A percentile compares a stretch with the other conserved stretches of the same genome.
phyloP scores from a whole-genome alignment of 345 rosid species.

The Rhodamnia rubescens region DNA sequence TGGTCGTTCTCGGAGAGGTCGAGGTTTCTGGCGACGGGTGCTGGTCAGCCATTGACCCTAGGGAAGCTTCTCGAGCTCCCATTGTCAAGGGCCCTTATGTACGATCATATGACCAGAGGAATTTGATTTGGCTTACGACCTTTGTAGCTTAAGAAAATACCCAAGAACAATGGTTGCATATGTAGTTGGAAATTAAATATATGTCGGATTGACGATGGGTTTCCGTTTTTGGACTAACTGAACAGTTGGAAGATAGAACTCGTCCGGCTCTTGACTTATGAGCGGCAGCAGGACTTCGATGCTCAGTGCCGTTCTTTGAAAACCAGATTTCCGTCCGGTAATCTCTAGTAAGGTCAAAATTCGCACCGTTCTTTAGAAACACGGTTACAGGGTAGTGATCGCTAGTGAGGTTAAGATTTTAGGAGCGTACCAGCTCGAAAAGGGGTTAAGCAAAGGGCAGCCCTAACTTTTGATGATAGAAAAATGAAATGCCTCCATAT shows the following conservation, averaged over 20 bases:
- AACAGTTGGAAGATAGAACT: not conserved
- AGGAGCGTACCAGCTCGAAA: not conserved
- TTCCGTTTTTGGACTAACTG: not conserved
- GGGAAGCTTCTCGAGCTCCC: conserved; percentile 2
- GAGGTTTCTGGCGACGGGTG: not conserved
- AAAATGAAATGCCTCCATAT: not conserved
- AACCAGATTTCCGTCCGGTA: not conserved
- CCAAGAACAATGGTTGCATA: not conserved
- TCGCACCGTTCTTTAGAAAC: not conserved
- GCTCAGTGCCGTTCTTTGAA: not conserved
- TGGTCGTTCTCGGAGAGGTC: not conserved
- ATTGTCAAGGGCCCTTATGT: not conserved
- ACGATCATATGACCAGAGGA: not conserved
- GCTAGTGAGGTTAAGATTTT: not conserved
- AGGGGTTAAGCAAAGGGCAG: not conserved
- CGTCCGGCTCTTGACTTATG: not conserved
- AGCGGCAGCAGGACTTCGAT: not conserved
- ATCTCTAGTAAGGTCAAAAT: not conserved
- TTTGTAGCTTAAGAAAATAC: not conserved
- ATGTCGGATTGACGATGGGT: not conserved
- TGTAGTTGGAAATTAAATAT: not conserved
- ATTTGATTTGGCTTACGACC: not conserved
- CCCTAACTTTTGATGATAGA: not conserved
- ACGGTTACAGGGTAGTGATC: not conserved
- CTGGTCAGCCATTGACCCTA: not conserved